Base-by-base conservation (phyloP, 2,329 filamentous ascomycete species). In the Magnaporthiopsis rhizophila region DNA sequence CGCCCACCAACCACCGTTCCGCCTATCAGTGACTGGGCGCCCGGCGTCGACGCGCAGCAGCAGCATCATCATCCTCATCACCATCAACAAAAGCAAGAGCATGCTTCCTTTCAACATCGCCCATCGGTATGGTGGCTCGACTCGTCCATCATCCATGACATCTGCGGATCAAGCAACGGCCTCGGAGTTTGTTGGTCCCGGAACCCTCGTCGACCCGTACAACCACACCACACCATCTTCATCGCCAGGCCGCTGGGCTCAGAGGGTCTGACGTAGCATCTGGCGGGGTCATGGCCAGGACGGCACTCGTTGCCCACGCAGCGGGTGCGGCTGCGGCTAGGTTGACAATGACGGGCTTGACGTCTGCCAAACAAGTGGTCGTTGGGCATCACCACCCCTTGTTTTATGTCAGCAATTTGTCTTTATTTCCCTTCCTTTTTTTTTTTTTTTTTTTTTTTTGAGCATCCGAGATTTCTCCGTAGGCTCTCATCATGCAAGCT, bases 221-320 rank as follows among this genome's bases (percentile, higher is more conserved):
- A 53, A 67, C 57, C 65, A 65, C 45, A 69, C 38, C n/a, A 64
- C 59, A 56, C 62, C n/a, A n/a, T n/a, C n/a, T n/a, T 59, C 63
- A 38, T n/a, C 53, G 56, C 21, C 62, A 38, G 26, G 9, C 18
- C 24, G 57, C 62, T 18, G 45, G 11, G 11, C 9, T 8, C 24
- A 7, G 57, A 30, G 15, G 28, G 30, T 4, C 21, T 15, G 24
- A 58, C 18, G 6, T n/a, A 21, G 21, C 2, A 21, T n/a, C 21
- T n/a, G 18, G 45, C 9, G 5, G 6, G 15, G 36, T 38, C 13
- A 38, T 38, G 13, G 36, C 36, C 36, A 38, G 36, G 36, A 5
- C 3, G 38, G 18, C 18, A 5, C 38, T n/a, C 2, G 45, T 53
- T n/a, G 21, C 18, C 45, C 3, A 15, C 21, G 18, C 21, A 53